Evolutionary conservation across 805 yeast genomes (phyloP), one percentile per base, ranked within the genome.

Genomic region (Blastobotrys robertii): DNA sequence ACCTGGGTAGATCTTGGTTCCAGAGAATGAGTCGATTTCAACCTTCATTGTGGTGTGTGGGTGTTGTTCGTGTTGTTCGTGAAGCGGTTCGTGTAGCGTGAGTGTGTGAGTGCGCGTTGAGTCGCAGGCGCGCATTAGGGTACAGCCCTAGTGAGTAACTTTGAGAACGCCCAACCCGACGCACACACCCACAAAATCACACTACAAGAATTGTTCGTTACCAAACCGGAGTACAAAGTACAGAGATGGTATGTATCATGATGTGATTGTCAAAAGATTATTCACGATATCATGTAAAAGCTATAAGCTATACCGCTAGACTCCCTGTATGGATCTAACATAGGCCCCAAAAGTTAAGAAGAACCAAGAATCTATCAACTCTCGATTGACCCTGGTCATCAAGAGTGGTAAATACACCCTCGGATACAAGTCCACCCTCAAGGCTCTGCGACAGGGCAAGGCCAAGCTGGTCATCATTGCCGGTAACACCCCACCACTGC

Each of bases 1-100:
- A 76, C 98, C 99, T 79, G 98, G 98, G 94, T 90, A 92, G 81
- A 92, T 90, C 78, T 90, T 92, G 67, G 90, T 74, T 73, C 98
- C 98, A 65, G 98, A 90, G 79, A 92, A 92, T 69, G 97, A 84
- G 75, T 92, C 97, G 77, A 90, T 77, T 84, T 92, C 98, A 75
- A 92, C 85, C 95, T 92, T 92, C 98, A 92, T 92, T 76, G 65
- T 50, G 38, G 38, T 25, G 16, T 37, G 36, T 19, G 25, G 14
- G 28, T 32, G n/a, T 8, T 34, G 10, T 11, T 34, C 37, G 34
- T 41, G 40, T 31, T 42, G 48, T 33, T 44, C 50, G 13, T 14
- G 19, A 8, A 37, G n/a, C 39, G 33, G 43, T 12, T 41, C 36
- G 28, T 12, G 42, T 39, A 16, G 38, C 29, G 46, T 30, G 14